Evolutionary conservation across 495 filamentous ascomycete genomes (phyloP).

Genomic region (Thozetella sp.): DNA sequence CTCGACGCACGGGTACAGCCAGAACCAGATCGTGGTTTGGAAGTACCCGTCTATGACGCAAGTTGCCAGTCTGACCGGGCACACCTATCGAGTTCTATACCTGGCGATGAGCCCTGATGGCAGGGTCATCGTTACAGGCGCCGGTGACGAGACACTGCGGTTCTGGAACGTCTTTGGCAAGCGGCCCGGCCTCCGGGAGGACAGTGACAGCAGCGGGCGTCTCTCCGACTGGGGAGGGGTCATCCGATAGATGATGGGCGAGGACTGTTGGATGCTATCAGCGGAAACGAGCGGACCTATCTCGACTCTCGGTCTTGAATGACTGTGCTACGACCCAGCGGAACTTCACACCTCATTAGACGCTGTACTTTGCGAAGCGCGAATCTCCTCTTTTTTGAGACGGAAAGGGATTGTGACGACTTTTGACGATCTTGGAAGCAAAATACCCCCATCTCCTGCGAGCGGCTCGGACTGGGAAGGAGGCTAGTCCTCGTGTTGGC

Average conservation of each 20-base stretch:
- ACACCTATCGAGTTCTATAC: constrained; percentile 95
- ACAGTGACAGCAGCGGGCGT: constrained; percentile 53
- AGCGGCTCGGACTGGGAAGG: constrained; percentile 1
- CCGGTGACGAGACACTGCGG: constrained; percentile 91
- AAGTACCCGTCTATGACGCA: constrained; percentile 98
- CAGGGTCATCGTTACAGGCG: constrained; percentile 89
- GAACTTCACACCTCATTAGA: neutral
- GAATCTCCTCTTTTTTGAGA: neutral
- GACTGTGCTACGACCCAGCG: neutral
- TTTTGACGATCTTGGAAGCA: constrained; percentile 1
- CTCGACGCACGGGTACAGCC: constrained; percentile 94
- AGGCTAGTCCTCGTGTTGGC: neutral
- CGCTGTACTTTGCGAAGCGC: neutral
- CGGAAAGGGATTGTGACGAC: neutral
- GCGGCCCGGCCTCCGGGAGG: constrained; percentile 59
- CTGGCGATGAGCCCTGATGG: constrained; percentile 97
- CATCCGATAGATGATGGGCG: constrained; percentile 65
- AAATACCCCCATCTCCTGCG: constrained; percentile 6
- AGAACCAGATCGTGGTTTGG: constrained; percentile 98
- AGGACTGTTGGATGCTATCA: neutral
- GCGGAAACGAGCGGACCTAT: constrained; percentile 3
- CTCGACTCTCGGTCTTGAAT: constrained; percentile 5
- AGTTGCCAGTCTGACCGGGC: constrained; percentile 90
- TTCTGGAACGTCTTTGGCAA: constrained; percentile 94
- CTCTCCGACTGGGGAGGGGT: constrained; percentile 67